Conservation (phyloP, 2,329 filamentous ascomycete species). For the Colletotrichum eremochloae region DNA sequence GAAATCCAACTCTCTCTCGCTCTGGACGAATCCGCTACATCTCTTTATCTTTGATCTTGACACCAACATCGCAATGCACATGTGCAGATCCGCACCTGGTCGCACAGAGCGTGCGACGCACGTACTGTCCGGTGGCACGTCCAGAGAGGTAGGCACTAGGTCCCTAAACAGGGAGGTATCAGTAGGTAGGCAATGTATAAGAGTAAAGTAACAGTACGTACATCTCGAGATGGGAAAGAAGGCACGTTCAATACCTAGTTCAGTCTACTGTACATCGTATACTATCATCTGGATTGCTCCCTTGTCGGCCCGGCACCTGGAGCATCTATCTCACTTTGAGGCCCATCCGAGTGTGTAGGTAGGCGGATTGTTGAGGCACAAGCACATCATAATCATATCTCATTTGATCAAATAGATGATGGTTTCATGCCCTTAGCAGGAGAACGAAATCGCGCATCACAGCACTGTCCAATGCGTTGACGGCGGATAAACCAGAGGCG, state of each 20-base stretch:
- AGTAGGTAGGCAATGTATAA: too few relatives aligned
- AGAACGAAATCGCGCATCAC: too few relatives aligned
- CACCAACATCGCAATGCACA: neutral
- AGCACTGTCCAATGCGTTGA: neutral
- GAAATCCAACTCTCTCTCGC: neutral
- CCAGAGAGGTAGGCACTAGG: neutral
- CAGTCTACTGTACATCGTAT: too few relatives aligned
- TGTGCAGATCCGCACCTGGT: conserved; percentile 32
- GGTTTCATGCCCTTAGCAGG: too few relatives aligned
- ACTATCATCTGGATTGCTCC: neutral
- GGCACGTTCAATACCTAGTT: neutral
- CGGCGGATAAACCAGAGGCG: neutral
- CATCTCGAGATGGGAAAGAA: conserved; percentile 2
- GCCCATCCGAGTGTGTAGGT: neutral
- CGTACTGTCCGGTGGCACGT: conserved; percentile 2
- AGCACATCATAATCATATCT: too few relatives aligned
- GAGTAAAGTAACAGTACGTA: neutral
- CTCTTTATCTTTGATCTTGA: conserved; percentile 4
- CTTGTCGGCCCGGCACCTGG: neutral
- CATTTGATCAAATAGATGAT: too few relatives aligned
- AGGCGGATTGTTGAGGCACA: neutral
- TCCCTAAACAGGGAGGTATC: too few relatives aligned
- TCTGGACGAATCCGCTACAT: neutral
- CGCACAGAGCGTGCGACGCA: neutral
- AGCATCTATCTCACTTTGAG: neutral